Evolutionary conservation across 768 basidiomycete species (phyloP).

Genomic region (Coprinopsis strossmayeri): DNA sequence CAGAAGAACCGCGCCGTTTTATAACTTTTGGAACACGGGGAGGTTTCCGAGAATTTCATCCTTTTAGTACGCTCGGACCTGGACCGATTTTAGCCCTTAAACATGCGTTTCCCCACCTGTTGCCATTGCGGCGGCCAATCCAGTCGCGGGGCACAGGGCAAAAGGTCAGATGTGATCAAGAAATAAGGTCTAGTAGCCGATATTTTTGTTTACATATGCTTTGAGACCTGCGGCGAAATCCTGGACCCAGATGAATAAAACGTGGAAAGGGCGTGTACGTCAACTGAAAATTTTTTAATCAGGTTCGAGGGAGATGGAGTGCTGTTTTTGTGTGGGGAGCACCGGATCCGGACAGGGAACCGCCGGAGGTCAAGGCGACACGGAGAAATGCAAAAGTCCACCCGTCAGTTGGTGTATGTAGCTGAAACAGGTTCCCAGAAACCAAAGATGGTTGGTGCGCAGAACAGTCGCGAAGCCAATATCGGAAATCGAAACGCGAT

Average conservation of each 20-base stretch:
- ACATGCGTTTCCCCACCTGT: slow-evolving; percentile 2
- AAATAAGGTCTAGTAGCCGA: not conserved
- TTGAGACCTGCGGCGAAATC: not conserved
- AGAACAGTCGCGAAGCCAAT: too few relatives aligned
- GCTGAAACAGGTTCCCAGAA: too few relatives aligned
- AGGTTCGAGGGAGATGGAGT: too few relatives aligned
- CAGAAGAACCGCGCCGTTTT: not conserved
- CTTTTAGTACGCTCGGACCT: not conserved
- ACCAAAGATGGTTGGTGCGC: too few relatives aligned
- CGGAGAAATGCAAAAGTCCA: not conserved
- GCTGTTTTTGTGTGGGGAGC: too few relatives aligned
- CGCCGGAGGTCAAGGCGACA: not conserved
- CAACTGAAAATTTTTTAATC: too few relatives aligned
- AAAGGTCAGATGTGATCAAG: slow-evolving; percentile 7
- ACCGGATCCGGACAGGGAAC: not conserved
- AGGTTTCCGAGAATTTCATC: not conserved
- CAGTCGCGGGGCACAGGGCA: not conserved
- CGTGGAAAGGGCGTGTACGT: not conserved
- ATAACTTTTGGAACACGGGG: not conserved
- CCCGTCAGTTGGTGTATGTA: not conserved
- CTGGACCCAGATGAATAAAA: not conserved
- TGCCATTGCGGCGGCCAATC: slow-evolving; percentile 6
- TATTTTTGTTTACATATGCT: not conserved
- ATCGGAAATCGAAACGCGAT: too few relatives aligned
- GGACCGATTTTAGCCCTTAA: not conserved